phyloP scores from a whole-genome alignment of 2,329 filamentous ascomycete genomes.

The Cryphonectria carpinicola region DNA sequence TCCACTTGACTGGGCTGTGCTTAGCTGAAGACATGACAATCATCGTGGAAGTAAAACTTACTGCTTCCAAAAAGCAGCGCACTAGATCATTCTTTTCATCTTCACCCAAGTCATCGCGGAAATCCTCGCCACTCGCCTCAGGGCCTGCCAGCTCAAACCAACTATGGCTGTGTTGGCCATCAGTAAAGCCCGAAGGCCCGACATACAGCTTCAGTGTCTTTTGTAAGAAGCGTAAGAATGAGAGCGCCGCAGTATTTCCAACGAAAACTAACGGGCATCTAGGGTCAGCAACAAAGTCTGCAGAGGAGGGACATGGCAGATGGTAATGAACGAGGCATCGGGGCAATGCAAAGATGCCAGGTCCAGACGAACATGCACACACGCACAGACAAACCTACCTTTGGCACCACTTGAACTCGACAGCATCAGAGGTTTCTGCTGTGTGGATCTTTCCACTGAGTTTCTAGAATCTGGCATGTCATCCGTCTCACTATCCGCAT shows the following conservation, averaged over 20 bases:
- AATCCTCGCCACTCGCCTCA: constrained; percentile 2
- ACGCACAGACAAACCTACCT: constrained; percentile 3
- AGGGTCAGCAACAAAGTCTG: neutral
- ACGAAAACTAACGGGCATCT: constrained; percentile 18
- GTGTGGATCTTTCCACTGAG: constrained; percentile 7
- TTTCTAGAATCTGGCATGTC: constrained; percentile 14
- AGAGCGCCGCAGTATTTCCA: constrained; percentile 25
- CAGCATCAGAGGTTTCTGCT: constrained; percentile 20
- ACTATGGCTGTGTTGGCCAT: constrained; percentile 18
- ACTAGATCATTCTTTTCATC: constrained; percentile 9
- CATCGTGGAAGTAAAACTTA: constrained; percentile 6
- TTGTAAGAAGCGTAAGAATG: constrained; percentile 23
- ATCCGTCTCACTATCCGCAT: constrained; percentile 23
- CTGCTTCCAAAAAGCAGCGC: constrained; percentile 16
- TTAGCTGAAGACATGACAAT: neutral
- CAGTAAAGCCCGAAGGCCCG: constrained; percentile 23
- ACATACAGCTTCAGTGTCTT: constrained; percentile 24
- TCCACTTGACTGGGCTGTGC: constrained; percentile 13
- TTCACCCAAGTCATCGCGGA: constrained; percentile 9
- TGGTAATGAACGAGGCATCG: neutral
- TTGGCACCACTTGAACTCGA: constrained; percentile 23
- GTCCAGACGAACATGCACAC: neutral
- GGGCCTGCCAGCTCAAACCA: constrained; percentile 21
- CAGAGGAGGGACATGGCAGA: neutral
- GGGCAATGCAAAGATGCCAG: neutral